A percentile compares a stretch with the other conserved stretches of the same genome.
These are phyloP conservation scores for Aspergillus sp. DNA, from an alignment of 2,329 filamentous ascomycete genomes.

Conservation along the genomic window DNA sequence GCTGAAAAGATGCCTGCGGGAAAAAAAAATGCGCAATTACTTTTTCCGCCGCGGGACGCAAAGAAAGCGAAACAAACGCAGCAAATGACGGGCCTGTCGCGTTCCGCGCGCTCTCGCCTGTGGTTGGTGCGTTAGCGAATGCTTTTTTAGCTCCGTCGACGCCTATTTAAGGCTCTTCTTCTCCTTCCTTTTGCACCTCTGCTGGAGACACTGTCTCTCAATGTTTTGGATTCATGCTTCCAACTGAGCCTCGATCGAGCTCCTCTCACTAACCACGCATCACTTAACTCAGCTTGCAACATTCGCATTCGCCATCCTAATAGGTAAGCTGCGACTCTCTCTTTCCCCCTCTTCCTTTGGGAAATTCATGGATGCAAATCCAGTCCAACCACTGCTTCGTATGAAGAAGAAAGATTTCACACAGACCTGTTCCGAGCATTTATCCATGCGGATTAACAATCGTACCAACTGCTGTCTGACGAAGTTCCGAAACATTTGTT, in stretches of 20 bases:
- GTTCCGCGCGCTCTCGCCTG: neutral
- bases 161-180: conserved; percentile 56
- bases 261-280: no score
- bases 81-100: no score
- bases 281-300: no score
- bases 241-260: no score
- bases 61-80: conserved; percentile 8
- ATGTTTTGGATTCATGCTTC: neutral
- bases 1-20: conserved; percentile 2
- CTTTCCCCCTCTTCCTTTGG: neutral
- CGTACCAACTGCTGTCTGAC: conserved; percentile 52
- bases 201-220: no score
- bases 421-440: conserved; percentile 65
- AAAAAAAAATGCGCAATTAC: conserved; percentile 16
- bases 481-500: conserved; percentile 20
- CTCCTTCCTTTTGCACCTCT: neutral
- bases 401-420: conserved; percentile 60
- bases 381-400: conserved; percentile 13
- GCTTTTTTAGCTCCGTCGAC: neutral
- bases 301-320: neutral
- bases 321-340: neutral
- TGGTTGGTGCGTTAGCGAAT: conserved; percentile 24
- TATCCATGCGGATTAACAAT: conserved; percentile 52
- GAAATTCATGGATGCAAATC: no score
- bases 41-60: conserved; percentile 13